Evolutionary conservation across 345 rosid genomes (phyloP), one percentile per base, ranked within the genome.

Genomic region (Lumnitzera racemosa): DNA sequence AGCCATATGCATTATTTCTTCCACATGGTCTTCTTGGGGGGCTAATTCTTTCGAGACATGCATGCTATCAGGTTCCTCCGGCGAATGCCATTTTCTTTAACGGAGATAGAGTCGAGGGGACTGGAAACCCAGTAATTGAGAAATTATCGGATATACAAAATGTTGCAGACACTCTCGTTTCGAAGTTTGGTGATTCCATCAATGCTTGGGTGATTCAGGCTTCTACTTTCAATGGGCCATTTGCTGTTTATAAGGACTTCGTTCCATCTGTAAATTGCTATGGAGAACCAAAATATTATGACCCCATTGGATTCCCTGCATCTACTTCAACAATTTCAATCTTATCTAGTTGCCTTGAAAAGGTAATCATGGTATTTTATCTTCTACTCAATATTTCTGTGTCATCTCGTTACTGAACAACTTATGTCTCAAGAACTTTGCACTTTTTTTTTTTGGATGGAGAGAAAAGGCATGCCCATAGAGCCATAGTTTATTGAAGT

Each of bases 151-250:
- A 82, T 80, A 64, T 71, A 53, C 86, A 71, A 68, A 70, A 29
- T 23, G 64, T 92, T 55, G 87, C 95, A 54, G 85, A 82, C 23
- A 67, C 85, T 63, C 65, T 92, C 15, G 94, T 81, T 70, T 87
- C 94, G 36, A 92, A 89, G 64, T 81, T 82, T 47, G 89, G 91
- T 11, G 67, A 67, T n/a, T 76, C 75, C 63, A 66, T 79, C 29
- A 85, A 89, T 67, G 94, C 89, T 53, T 82, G 86, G 87, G 89
- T 87, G 24, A 69, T 92, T 57, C 86, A 87, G 63, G 87, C 94
- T 71, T 69, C 87, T 51, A 17, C 74, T 47, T 85, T 73, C 73
- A 82, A 79, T 46, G 98, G 96, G 1, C 81, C 88, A 7, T 92
- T 87, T 51, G 90, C 98, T 5, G 77, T 89, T 63, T 89, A 85